Evolutionary conservation across 768 basidiomycete genomes (phyloP).

Genomic region (Xanthoconium purpureum): DNA sequence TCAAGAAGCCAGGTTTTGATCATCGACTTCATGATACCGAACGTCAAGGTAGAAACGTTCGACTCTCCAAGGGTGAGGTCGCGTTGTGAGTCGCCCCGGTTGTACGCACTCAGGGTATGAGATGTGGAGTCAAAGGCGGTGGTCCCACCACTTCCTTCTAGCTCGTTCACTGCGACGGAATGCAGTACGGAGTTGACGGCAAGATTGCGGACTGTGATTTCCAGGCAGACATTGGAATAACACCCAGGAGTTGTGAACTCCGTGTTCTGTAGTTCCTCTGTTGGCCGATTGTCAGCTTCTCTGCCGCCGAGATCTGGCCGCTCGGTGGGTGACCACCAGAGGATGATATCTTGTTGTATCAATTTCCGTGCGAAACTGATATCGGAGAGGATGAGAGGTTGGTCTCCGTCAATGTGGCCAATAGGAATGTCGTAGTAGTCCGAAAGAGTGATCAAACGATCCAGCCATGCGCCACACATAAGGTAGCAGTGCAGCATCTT

Average conservation of each 20-base stretch:
- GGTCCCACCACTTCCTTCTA: constrained; percentile 92
- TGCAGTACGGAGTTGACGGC: constrained; percentile 94
- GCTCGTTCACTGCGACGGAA: constrained; percentile 91
- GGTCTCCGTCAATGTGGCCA: constrained; percentile 90
- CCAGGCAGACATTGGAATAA: constrained; percentile 91
- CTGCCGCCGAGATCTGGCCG: constrained; percentile 91
- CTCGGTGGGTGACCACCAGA: constrained; percentile 95
- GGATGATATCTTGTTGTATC: constrained; percentile 80
- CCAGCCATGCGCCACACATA: constrained; percentile 72
- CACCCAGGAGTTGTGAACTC: constrained; percentile 84
- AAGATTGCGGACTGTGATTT: constrained; percentile 85
- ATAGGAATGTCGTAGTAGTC: constrained; percentile 91
- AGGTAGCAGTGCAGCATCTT: constrained; percentile 87
- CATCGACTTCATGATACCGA: constrained; percentile 81
- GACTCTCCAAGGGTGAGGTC: constrained; percentile 87
- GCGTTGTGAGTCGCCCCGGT: constrained; percentile 54
- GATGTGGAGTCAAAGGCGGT: constrained; percentile 93
- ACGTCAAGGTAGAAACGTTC: constrained; percentile 82
- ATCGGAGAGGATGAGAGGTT: constrained; percentile 83
- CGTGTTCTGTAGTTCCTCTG: constrained; percentile 77
- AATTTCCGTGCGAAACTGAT: constrained; percentile 87
- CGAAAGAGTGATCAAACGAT: constrained; percentile 73
- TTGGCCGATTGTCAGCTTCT: constrained; percentile 77
- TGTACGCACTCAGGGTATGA: constrained; percentile 87
- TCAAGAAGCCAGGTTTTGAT: constrained; percentile 90